Evolutionary conservation across 139 green algal species (phyloP), one percentile per base, ranked within the genome.

Genomic region (Chloropicon primus): DNA sequence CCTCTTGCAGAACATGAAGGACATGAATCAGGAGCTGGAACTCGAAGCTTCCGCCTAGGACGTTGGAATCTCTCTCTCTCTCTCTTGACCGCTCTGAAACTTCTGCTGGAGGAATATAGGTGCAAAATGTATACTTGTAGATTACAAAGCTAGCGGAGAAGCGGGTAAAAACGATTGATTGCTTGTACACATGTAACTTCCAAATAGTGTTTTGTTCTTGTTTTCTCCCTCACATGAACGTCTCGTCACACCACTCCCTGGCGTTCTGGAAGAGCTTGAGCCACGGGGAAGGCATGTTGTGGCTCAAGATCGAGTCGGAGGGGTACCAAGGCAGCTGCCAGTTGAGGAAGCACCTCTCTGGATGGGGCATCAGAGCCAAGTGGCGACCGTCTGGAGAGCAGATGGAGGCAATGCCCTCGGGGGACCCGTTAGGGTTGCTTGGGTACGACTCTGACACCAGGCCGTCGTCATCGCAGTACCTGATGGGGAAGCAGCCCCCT

Each of bases 281-380:
- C 95, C 95, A 99, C 2, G 96, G 95, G 0, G 87, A 87, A 1
- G 92, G 90, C 1, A 91, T 93, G 25, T 90, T 86, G 71, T 79
- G 78, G 10, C 90, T 72, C 25, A 96, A 41, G 1, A 85, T 86
- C 24, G n/a, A 24, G 5, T 0, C 74, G 28, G 17, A 23, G 71
- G 89, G 89, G 87, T 80, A 17, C 85, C 86, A 94, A 1, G 92
- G 93, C 77, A 96, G 78, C 87, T 98, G 95, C 95, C 95, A 99
- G 22, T 85, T 89, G 2, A 98, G 79, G 88, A 95, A 98, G 84
- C 90, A 94, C 71, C 95, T 86, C 88, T 99, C 95, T 0, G 95
- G 95, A 85, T 99, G 95, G 0, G 95, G 95, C 95, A 99, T 99
- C 88, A 99, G 95, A 21, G 95, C 95, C 77, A 99, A 85, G 87